A percentile compares a stretch with the other conserved stretches of the same genome.
phyloP scores from a whole-genome alignment of 495 filamentous ascomycete species.

The Podospora conica region DNA sequence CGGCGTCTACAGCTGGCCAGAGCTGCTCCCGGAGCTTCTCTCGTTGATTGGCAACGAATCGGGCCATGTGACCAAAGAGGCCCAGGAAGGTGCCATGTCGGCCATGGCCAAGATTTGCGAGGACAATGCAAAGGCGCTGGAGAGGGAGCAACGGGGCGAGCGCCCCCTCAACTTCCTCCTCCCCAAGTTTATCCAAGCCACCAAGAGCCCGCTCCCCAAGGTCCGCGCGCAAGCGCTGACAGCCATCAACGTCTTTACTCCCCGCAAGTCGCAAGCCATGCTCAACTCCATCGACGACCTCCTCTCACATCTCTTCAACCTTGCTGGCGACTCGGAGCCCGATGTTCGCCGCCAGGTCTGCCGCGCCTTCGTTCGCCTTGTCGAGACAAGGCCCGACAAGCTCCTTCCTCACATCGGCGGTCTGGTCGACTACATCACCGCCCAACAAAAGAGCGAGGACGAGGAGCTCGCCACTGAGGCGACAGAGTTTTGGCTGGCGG shows the following conservation, averaged over 20 bases:
- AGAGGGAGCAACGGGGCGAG: constrained; percentile 78
- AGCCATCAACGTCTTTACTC: constrained; percentile 85
- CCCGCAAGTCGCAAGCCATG: constrained; percentile 70
- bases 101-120: constrained; percentile 93
- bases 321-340: constrained; percentile 65
- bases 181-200: constrained; percentile 85
- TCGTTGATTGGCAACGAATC: constrained; percentile 65
- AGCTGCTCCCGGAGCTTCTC: constrained; percentile 76
- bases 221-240: constrained; percentile 73
- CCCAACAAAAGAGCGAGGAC: constrained; percentile 83
- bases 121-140: constrained; percentile 82
- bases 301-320: constrained; percentile 71
- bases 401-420: constrained; percentile 82
- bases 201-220: constrained; percentile 61
- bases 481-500: constrained; percentile 94
- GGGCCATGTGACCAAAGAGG: constrained; percentile 57
- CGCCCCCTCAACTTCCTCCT: constrained; percentile 83
- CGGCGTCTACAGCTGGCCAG: constrained; percentile 85
- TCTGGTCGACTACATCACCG: constrained; percentile 86
- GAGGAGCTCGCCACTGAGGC: constrained; percentile 90
- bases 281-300: constrained; percentile 70
- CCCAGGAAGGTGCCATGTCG: constrained; percentile 90
- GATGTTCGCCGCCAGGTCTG: constrained; percentile 89
- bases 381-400: constrained; percentile 85
- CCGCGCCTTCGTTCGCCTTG: constrained; percentile 83